Percentiles rank a stretch among this genome's conserved stretches.
These are phyloP conservation scores for Monosporascus sp. DNA, from an alignment of 2,329 filamentous ascomycete genomes.

Conservation along the genomic window DNA sequence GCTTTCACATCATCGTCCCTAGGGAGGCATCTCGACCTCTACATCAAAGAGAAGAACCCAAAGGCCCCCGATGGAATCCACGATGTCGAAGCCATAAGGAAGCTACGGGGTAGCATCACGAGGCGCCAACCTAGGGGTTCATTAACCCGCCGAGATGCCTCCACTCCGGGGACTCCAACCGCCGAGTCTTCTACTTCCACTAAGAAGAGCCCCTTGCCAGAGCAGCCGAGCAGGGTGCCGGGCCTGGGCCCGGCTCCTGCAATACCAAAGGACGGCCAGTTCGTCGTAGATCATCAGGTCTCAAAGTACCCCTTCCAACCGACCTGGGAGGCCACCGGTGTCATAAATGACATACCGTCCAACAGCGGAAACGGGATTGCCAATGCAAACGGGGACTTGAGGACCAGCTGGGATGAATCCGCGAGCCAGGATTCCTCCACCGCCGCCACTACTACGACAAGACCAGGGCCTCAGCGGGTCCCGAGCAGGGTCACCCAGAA, in stretches of 20 bases:
- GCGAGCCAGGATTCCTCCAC: slow-evolving; percentile 25
- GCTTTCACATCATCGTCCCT: slow-evolving; percentile 90
- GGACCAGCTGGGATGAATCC: slow-evolving; percentile 29
- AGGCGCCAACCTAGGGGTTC: slow-evolving; percentile 72
- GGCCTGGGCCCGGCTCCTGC: slow-evolving; percentile 31
- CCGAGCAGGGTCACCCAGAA: slow-evolving; percentile 50
- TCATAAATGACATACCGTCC: slow-evolving; percentile 66
- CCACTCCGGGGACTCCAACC: slow-evolving; percentile 52
- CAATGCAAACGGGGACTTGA: slow-evolving; percentile 35
- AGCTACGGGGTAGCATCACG: slow-evolving; percentile 79
- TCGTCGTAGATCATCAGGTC: slow-evolving; percentile 40
- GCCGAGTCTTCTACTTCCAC: slow-evolving; percentile 19
- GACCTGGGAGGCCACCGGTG: slow-evolving; percentile 71
- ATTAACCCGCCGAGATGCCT: slow-evolving; percentile 52
- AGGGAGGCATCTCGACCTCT: slow-evolving; percentile 88
- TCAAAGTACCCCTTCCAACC: slow-evolving; percentile 53
- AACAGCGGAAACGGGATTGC: slow-evolving; percentile 10
- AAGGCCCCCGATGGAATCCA: slow-evolving; percentile 83
- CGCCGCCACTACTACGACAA: slow-evolving; percentile 16
- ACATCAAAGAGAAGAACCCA: slow-evolving; percentile 89
- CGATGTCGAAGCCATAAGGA: slow-evolving; percentile 81
- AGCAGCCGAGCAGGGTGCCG: slow-evolving; percentile 15
- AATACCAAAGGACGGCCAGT: slow-evolving; percentile 36
- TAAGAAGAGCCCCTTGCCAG: slow-evolving; percentile 36
- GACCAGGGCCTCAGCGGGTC: slow-evolving; percentile 31